These are phyloP conservation scores for Trichoderma pleuroti DNA, from an alignment of 2,329 filamentous ascomycete genomes.

Conservation along the genomic window DNA sequence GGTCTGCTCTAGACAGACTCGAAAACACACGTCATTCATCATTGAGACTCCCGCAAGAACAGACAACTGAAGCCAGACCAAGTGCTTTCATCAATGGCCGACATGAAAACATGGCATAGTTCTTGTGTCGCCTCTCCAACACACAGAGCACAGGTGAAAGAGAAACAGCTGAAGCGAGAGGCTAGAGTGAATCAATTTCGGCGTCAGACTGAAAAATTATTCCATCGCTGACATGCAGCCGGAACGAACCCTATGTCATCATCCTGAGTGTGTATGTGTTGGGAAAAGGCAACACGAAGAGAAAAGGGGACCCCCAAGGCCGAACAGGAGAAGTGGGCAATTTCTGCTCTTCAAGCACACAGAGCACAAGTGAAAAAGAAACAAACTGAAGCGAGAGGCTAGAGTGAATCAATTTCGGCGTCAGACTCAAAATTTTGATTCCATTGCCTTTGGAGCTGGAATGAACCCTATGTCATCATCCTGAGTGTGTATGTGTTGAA, in stretches of 20 bases:
- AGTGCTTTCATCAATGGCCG: background rate
- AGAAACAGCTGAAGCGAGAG: background rate
- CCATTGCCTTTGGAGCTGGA: background rate
- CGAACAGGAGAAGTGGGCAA: background rate
- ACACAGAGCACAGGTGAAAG: background rate
- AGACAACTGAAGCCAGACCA: background rate
- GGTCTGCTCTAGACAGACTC: background rate
- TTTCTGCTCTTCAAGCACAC: background rate
- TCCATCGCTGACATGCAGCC: background rate
- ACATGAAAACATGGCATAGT: background rate
- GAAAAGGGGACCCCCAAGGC: background rate
- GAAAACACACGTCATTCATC: background rate
- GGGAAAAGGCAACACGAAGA: background rate
- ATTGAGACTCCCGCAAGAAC: background rate
- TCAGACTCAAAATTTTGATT: background rate
- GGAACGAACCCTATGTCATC: background rate
- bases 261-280: background rate
- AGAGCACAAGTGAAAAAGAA: background rate
- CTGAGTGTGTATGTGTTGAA: background rate
- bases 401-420: background rate
- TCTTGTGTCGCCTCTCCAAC: background rate
- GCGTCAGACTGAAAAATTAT: background rate
- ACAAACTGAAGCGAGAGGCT: background rate
- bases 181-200: background rate
- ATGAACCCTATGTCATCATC: background rate